Percentiles rank a stretch among this genome's conserved stretches.
These are phyloP conservation scores for Scheffersomyces parashehatae DNA, from an alignment of 1,139 yeast species.

Conservation along the genomic window DNA sequence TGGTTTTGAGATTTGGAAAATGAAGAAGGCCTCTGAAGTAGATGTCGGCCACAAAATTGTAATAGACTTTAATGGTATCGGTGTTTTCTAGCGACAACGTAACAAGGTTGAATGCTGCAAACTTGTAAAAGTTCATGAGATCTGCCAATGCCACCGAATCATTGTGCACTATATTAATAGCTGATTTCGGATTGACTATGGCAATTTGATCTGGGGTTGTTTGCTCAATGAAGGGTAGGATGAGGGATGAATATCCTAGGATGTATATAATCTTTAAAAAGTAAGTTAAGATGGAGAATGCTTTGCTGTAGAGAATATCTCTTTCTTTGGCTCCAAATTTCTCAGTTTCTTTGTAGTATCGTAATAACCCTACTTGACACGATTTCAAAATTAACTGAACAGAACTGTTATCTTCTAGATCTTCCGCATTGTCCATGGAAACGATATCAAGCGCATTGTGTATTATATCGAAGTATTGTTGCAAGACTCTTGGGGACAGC, in stretches of 20 bases:
- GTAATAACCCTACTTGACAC: slow-evolving; percentile 8
- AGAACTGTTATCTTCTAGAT: slow-evolving; percentile 8
- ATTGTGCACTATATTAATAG: slow-evolving; percentile 19
- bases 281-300: slow-evolving; percentile 20
- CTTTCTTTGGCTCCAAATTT: slow-evolving; percentile 3
- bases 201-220: slow-evolving; percentile 1
- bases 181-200: slow-evolving; percentile 21
- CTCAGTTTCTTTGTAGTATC: slow-evolving; percentile 5
- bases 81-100: slow-evolving; percentile 16
- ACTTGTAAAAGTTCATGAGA: slow-evolving; percentile 30
- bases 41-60: slow-evolving; percentile 22
- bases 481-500: slow-evolving; percentile 2
- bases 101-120: slow-evolving; percentile 32
- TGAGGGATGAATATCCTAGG: slow-evolving; percentile 22
- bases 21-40: slow-evolving; percentile 27
- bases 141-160: slow-evolving; percentile 18
- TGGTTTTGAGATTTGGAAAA: slow-evolving; percentile 26
- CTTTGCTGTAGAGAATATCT: background rate
- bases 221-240: slow-evolving; percentile 17
- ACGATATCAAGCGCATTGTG: slow-evolving; percentile 15
- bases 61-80: slow-evolving; percentile 5
- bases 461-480: slow-evolving; percentile 9
- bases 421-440: slow-evolving; percentile 16
- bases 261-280: slow-evolving; percentile 24
- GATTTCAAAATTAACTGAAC: slow-evolving; percentile 8